Evolutionary conservation across 2,329 filamentous ascomycete species (phyloP).

Genomic region (Colletotrichum spaethianum): DNA sequence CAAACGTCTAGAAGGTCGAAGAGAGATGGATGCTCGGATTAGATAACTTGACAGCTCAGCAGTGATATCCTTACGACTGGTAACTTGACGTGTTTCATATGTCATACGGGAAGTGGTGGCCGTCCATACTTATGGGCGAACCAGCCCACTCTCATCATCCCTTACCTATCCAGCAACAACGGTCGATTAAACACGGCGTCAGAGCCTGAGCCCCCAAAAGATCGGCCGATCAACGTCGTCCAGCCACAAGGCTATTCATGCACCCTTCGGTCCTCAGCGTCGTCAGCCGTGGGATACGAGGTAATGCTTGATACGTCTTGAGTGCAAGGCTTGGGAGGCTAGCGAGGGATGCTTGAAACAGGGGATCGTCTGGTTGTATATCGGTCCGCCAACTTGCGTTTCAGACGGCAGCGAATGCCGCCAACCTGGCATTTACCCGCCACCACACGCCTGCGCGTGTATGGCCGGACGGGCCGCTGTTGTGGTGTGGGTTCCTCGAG

Average conservation of each 20-base stretch:
- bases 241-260: conserved; percentile 30
- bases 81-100: conserved; percentile 30
- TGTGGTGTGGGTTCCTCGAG: conserved; percentile 11
- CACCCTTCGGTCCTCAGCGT: conserved; percentile 30
- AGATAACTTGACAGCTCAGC: conserved; percentile 16
- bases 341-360: conserved; percentile 34
- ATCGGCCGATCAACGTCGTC: conserved; percentile 30
- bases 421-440: conserved; percentile 21
- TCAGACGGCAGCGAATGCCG: conserved; percentile 27
- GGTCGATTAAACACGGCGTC: conserved; percentile 31
- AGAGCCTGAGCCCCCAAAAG: conserved; percentile 28
- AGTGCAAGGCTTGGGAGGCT: background rate
- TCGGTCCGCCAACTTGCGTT: conserved; percentile 32
- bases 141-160: background rate
- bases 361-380: conserved; percentile 36
- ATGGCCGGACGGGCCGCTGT: background rate
- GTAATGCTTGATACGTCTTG: background rate
- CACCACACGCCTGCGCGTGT: background rate
- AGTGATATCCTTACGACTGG: background rate
- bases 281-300: conserved; percentile 5
- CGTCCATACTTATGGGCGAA: conserved; percentile 39
- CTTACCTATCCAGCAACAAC: background rate
- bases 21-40: conserved; percentile 9
- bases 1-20: conserved; percentile 1
- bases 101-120: background rate